Base-by-base conservation (phyloP, 148 eudicot species). In the Cornus kousa region DNA sequence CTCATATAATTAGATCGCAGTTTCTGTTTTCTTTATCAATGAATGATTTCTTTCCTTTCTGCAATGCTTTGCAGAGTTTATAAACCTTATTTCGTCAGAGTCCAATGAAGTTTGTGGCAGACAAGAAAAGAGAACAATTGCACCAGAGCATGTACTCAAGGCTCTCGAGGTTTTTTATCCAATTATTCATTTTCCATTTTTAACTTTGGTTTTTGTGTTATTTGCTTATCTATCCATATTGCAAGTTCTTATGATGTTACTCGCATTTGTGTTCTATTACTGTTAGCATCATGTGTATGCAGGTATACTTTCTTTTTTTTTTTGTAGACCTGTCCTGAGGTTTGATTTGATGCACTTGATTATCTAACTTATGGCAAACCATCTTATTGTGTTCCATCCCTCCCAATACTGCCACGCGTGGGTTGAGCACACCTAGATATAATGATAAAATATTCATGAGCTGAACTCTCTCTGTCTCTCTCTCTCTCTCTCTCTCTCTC, bases 111-210 rank as follows among this genome's bases (percentile, higher is more conserved):
- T 97, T 68, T 97, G 99, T 82, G 86, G 85, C 82, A 86, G 91
- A 85, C 98, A 92, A 80, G 97, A 97, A 33, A 94, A 86, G 81
- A 84, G 87, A 78, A 97, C 98, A 74, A 97, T 97, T 79, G 98
- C 97, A 16, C 99, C 98, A 31, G 97, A 97, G 83, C 99, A 97
- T 89, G 99, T 97, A 74, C 84, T 94, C 67, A 97, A 97, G 89
- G 99, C 99, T 66, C 85, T 97, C 80, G 88, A 96, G 98, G 98
- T 96, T 69, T 68, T 74, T 75, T 39, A 62, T 43, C 33, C 10
- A 12, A 60, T 11, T 7, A 67, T 55, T 67, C 50, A n/a, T 82
- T 69, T 67, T 22, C 11, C 16, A 11, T 69, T 7, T 35, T 43
- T 35, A 35, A 35, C 2, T 23, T 37, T 48, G 28, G 68, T 78